These are phyloP conservation scores for Zygosaccharomyces gambellarensis DNA, from an alignment of 805 yeast genomes.

Conservation along the genomic window DNA sequence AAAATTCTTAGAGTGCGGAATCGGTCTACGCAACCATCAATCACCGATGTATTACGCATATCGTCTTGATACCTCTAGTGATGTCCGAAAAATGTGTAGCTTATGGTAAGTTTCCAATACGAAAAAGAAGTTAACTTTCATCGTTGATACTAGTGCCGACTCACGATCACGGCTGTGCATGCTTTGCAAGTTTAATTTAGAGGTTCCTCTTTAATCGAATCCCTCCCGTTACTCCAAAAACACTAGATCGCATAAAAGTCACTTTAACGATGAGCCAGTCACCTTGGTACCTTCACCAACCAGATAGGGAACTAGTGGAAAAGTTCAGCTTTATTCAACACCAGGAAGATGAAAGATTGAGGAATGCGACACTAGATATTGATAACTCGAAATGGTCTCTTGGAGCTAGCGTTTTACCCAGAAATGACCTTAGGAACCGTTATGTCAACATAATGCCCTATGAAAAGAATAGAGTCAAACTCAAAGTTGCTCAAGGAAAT, in stretches of 20 bases:
- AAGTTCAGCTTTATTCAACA: conserved; percentile 35
- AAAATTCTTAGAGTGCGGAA: not conserved
- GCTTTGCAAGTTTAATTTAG: not conserved
- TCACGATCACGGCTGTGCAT: too few species aligned
- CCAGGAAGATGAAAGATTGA: conserved; percentile 36
- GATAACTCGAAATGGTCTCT: conserved; percentile 29
- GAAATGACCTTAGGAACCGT: conserved; percentile 44
- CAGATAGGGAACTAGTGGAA: conserved; percentile 20
- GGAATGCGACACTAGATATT: conserved; percentile 34
- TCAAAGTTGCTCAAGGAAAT: conserved; percentile 31
- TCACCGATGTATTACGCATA: not conserved
- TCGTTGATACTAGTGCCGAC: not conserved
- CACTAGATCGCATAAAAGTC: not conserved
- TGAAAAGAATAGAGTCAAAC: conserved; percentile 52
- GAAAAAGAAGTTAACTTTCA: not conserved
- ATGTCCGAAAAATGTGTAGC: not conserved
- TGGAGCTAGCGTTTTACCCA: conserved; percentile 24
- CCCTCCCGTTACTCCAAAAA: not conserved
- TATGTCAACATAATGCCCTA: conserved; percentile 63
- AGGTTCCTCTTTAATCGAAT: not conserved
- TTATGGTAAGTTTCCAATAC: not conserved
- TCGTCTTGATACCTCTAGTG: not conserved
- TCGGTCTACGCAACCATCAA: not conserved
- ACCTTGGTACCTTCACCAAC: conserved; percentile 31
- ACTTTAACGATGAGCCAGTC: not conserved